These are phyloP conservation scores for Capronia coronata DNA, from an alignment of 2,329 filamentous ascomycete species.

Conservation along the genomic window DNA sequence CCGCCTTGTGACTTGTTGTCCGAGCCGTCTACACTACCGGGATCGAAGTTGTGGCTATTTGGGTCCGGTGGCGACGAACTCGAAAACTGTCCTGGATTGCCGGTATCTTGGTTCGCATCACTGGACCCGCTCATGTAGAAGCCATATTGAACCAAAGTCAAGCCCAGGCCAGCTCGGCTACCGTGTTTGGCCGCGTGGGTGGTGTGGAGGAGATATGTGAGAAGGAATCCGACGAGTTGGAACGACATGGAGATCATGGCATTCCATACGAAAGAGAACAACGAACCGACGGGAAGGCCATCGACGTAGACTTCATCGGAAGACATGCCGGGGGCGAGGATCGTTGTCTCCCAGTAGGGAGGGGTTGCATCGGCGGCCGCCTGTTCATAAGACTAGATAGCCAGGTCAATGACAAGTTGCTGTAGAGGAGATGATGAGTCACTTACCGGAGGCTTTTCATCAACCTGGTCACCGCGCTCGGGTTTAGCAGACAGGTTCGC, in stretches of 20 bases:
- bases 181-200: constrained; percentile 98
- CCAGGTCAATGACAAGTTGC: constrained; percentile 33
- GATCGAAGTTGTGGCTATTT: constrained; percentile 83
- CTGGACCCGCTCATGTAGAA: constrained; percentile 79
- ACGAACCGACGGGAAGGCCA: constrained; percentile 80
- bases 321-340: constrained; percentile 85
- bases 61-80: constrained; percentile 71
- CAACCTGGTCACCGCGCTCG: constrained; percentile 69
- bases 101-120: constrained; percentile 47
- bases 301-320: constrained; percentile 95
- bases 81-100: constrained; percentile 34
- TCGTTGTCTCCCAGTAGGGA: constrained; percentile 98
- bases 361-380: constrained; percentile 92
- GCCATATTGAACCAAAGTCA: constrained; percentile 92
- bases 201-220: constrained; percentile 95
- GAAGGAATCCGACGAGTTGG: constrained; percentile 91
- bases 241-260: constrained; percentile 98
- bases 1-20: constrained; percentile 16
- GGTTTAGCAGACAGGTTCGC: constrained; percentile 91
- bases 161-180: constrained; percentile 84
- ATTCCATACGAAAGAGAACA: constrained; percentile 71
- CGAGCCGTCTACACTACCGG: constrained; percentile 50
- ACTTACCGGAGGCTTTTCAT: constrained; percentile 89
- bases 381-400: constrained; percentile 86
- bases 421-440: not conserved